phyloP scores from a whole-genome alignment of 306 rosid genomes.

The Ammopiptanthus mongolicus region DNA sequence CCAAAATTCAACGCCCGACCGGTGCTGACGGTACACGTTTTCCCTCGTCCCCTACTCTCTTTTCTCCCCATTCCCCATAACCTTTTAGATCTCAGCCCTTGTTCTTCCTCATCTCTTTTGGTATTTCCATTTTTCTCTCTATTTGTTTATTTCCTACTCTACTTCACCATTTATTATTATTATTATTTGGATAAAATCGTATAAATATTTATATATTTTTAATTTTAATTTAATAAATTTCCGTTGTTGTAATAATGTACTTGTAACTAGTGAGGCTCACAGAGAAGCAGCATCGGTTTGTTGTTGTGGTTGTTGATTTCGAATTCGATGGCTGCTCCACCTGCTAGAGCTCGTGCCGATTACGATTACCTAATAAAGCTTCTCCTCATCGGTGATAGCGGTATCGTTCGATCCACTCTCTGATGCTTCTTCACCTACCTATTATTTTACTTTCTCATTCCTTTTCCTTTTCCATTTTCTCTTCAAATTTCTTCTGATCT shows the following conservation, averaged over 20 bases:
- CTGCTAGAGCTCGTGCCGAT: conserved; percentile 81
- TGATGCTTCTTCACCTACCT: not conserved
- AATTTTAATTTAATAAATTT: not conserved
- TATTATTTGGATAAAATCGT: not conserved
- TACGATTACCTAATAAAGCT: conserved; percentile 80
- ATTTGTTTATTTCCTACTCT: not conserved
- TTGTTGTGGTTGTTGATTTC: not conserved
- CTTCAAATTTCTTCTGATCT: not conserved
- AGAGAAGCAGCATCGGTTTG: conserved; percentile 19
- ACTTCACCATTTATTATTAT: not conserved
- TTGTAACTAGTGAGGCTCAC: not conserved
- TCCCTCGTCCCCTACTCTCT: conserved; percentile 9
- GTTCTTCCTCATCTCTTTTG: conserved; percentile 23
- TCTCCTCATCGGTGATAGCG: conserved; percentile 84
- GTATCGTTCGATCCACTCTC: conserved; percentile 28
- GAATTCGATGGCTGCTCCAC: conserved; percentile 55
- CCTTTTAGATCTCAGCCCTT: conserved; percentile 31
- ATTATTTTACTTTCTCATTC: not conserved
- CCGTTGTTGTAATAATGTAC: not conserved
- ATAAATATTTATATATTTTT: not conserved
- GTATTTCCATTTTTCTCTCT: conserved; percentile 15
- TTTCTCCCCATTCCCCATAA: conserved; percentile 8
- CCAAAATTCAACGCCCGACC: conserved; percentile 42
- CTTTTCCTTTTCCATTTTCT: not conserved
- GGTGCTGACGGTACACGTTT: conserved; percentile 42